A percentile compares a stretch with the other conserved stretches of the same genome.
phyloP scores from a whole-genome alignment of 2,329 filamentous ascomycete species.

The Grosmannia clavigera region DNA sequence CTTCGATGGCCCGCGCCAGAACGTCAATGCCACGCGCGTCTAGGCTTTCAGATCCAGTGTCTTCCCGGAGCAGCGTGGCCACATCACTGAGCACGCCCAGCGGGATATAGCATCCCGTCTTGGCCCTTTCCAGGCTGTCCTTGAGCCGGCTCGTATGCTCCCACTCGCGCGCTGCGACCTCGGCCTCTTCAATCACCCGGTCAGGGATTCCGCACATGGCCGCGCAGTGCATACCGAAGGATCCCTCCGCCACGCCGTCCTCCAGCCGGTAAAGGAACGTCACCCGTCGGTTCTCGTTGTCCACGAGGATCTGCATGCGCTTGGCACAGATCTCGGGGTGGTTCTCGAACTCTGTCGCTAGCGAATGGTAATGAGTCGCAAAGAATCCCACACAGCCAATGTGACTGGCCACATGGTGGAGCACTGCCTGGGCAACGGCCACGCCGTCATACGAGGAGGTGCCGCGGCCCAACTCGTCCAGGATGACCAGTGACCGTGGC shows the following conservation, averaged over 20 bases:
- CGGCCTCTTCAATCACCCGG: conserved; percentile 73
- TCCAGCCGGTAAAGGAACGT: conserved; percentile 95
- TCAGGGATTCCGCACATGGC: conserved; percentile 91
- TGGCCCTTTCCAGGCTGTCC: conserved; percentile 73
- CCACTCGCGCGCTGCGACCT: conserved; percentile 82
- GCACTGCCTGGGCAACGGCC: conserved; percentile 86
- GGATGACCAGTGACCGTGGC: conserved; percentile 84
- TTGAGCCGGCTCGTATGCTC: conserved; percentile 88
- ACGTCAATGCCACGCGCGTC: conserved; percentile 43
- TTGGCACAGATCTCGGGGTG: conserved; percentile 81
- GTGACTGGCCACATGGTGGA: conserved; percentile 91
- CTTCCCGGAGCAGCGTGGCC: conserved; percentile 57
- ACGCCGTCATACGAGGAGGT: conserved; percentile 95
- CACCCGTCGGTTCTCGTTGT: conserved; percentile 71
- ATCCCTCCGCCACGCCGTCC: conserved; percentile 85
- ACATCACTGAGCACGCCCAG: conserved; percentile 83
- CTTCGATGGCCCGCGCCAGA: conserved; percentile 46
- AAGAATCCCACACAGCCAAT: conserved; percentile 94
- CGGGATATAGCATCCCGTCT: conserved; percentile 68
- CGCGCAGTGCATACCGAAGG: conserved; percentile 98
- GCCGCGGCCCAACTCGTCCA: conserved; percentile 90
- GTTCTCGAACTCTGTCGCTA: conserved; percentile 78
- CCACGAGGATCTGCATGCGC: conserved; percentile 91
- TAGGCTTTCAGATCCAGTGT: conserved; percentile 24
- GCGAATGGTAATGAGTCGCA: conserved; percentile 91